phyloP scores from a whole-genome alignment of 768 basidiomycete species.

The Tulasnella sp. region DNA sequence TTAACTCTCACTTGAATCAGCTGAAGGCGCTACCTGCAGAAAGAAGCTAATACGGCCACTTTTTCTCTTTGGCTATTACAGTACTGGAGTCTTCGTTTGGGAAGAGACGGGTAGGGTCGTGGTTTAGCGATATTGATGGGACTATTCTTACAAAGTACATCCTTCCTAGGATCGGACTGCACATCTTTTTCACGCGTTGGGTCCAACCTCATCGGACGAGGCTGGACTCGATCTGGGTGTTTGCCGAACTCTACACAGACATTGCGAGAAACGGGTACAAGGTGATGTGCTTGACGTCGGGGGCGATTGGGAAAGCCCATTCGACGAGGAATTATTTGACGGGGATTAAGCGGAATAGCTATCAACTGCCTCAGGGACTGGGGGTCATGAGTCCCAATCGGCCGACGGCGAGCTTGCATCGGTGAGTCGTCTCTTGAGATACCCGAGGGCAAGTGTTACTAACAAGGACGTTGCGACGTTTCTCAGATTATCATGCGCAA shows the following conservation, averaged over 20 bases:
- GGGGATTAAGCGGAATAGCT: conserved; percentile 89
- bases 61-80: conserved; percentile 80
- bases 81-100: conserved; percentile 94
- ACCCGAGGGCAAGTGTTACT: too few species aligned
- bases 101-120: conserved; percentile 84
- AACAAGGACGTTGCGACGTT: too few species aligned
- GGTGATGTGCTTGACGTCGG: conserved; percentile 94
- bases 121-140: conserved; percentile 95
- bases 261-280: conserved; percentile 94
- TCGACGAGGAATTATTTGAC: conserved; percentile 91
- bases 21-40: conserved; percentile 85
- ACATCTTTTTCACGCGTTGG: conserved; percentile 55
- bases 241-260: conserved; percentile 96
- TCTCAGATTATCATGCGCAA: too few species aligned
- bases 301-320: conserved; percentile 97
- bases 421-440: too few species aligned
- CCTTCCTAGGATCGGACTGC: too few species aligned
- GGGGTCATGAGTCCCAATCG: too few species aligned
- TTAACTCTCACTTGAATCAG: conserved; percentile 87
- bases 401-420: too few species aligned
- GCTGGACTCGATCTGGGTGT: conserved; percentile 99
- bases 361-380: conserved; percentile 93
- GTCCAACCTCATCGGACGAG: conserved; percentile 93
- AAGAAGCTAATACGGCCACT: conserved; percentile 87
- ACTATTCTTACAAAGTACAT: conserved; percentile 96